A percentile compares a stretch with the other conserved stretches of the same genome.
Evolutionary conservation across 1,284 basidiomycete species (phyloP).

Genomic region (Cutaneotrichosporon curvatum): DNA sequence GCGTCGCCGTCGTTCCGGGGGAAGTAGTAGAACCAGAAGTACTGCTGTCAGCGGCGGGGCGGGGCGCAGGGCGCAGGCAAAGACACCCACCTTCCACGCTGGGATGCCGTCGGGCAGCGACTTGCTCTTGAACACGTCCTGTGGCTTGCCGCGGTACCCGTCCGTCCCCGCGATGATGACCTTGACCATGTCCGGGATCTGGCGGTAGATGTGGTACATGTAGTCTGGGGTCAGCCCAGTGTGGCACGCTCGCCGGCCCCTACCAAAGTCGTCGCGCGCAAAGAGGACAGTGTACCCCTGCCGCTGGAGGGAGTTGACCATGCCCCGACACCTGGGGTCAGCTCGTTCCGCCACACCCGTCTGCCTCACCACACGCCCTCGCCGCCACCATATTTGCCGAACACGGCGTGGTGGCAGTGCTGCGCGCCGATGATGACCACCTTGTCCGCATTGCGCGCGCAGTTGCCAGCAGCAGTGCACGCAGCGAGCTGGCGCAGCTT

Average conservation of each 20-base stretch:
- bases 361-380: slow-evolving; percentile 9
- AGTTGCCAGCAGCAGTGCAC: slow-evolving; percentile 9
- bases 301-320: slow-evolving; percentile 7
- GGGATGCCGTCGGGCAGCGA: slow-evolving; percentile 18
- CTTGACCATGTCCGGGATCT: slow-evolving; percentile 20
- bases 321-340: not conserved
- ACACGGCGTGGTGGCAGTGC: slow-evolving; percentile 9
- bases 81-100: slow-evolving; percentile 26
- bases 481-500: slow-evolving; percentile 11
- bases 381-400: slow-evolving; percentile 8
- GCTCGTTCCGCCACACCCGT: not conserved
- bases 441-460: slow-evolving; percentile 11
- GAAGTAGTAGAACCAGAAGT: slow-evolving; percentile 21
- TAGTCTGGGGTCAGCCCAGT: slow-evolving; percentile 12
- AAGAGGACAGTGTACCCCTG: slow-evolving; percentile 22
- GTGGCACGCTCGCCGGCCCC: slow-evolving; percentile 7
- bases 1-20: slow-evolving; percentile 12
- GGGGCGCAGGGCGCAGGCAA: not conserved
- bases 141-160: not conserved
- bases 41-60: slow-evolving; percentile 8
- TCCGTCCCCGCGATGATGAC: slow-evolving; percentile 10
- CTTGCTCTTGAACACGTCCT: slow-evolving; percentile 9
- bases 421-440: slow-evolving; percentile 1
- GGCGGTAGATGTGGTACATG: slow-evolving; percentile 20
- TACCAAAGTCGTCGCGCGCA: slow-evolving; percentile 4